Evolutionary conservation across 768 basidiomycete genomes (phyloP).

Genomic region (Megacollybia marginata): DNA sequence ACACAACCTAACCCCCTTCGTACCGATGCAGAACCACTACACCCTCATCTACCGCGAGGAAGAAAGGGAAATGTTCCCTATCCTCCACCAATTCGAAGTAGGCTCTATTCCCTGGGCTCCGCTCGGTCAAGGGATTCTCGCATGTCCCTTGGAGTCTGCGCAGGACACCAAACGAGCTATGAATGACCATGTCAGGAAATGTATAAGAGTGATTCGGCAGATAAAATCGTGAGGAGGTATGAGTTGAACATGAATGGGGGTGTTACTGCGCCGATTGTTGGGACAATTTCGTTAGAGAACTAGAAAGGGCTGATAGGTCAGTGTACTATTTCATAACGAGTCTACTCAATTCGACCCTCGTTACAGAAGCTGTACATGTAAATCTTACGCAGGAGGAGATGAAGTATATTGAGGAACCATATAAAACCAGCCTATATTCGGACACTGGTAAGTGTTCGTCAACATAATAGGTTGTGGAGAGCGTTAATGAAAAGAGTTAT

Average conservation of each 20-base stretch:
- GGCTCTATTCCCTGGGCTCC: slow-evolving; percentile 57
- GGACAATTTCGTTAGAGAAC: background rate
- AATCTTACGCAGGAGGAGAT: slow-evolving; percentile 42
- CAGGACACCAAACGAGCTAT: no score
- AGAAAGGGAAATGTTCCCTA: no score
- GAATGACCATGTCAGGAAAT: no score
- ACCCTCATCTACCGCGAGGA: no score
- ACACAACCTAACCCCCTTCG: no score
- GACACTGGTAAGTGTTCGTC: slow-evolving; percentile 21
- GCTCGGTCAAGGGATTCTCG: slow-evolving; percentile 41
- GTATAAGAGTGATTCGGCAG: no score
- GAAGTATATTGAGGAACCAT: slow-evolving; percentile 36
- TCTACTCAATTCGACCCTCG: background rate
- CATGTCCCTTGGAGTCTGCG: slow-evolving; percentile 21
- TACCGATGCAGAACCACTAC: no score
- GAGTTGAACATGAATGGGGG: background rate
- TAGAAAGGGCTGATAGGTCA: background rate
- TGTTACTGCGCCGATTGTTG: background rate
- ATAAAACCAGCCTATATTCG: slow-evolving; percentile 32
- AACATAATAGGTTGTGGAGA: no score
- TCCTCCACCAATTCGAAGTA: slow-evolving; percentile 37
- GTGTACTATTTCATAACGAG: background rate
- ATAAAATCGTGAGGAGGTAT: no score
- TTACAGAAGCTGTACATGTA: slow-evolving; percentile 27
- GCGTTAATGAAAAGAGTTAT: no score